Conservation (phyloP, 331 rosid species). For the Malus hybrid region DNA sequence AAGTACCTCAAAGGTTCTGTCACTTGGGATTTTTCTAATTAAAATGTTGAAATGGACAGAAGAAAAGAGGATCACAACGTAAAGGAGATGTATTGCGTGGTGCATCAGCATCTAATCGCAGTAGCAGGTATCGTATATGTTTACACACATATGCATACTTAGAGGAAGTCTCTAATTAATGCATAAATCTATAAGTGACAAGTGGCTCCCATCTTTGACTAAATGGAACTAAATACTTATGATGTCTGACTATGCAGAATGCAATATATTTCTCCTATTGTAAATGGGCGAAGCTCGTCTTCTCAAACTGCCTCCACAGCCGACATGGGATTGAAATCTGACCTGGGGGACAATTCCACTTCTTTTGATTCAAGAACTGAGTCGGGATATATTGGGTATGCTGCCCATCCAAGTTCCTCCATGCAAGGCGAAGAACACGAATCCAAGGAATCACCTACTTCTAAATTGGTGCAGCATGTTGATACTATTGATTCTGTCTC, state of each 20-base stretch:
- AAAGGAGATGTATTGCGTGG: conserved; percentile 41
- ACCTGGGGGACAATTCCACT: conserved; percentile 37
- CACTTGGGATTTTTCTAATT: conserved; percentile 1
- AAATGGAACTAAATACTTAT: conserved; percentile 14
- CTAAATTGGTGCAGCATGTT: conserved; percentile 33
- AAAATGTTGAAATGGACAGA: conserved; percentile 48
- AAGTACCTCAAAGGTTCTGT: conserved; percentile 10
- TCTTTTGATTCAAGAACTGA: conserved; percentile 65
- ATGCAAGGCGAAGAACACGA: conserved; percentile 41
- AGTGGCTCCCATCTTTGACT: conserved; percentile 1
- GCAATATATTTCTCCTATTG: conserved; percentile 34
- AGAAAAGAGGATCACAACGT: conserved; percentile 56
- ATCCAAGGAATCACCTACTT: conserved; percentile 41
- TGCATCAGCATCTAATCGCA: conserved; percentile 44
- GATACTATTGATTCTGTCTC: conserved; percentile 35
- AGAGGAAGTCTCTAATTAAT: background rate
- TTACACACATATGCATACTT: background rate
- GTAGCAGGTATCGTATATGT: conserved; percentile 58
- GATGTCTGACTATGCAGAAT: conserved; percentile 43
- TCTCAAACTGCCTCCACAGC: conserved; percentile 32
- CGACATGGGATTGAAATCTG: conserved; percentile 24
- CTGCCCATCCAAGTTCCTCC: conserved; percentile 48
- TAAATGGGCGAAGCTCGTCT: conserved; percentile 24
- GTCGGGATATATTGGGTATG: conserved; percentile 63
- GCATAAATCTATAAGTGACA: background rate